Base-by-base conservation (phyloP, 1,284 basidiomycete genomes). In the Boletellus dicymbophilus region DNA sequence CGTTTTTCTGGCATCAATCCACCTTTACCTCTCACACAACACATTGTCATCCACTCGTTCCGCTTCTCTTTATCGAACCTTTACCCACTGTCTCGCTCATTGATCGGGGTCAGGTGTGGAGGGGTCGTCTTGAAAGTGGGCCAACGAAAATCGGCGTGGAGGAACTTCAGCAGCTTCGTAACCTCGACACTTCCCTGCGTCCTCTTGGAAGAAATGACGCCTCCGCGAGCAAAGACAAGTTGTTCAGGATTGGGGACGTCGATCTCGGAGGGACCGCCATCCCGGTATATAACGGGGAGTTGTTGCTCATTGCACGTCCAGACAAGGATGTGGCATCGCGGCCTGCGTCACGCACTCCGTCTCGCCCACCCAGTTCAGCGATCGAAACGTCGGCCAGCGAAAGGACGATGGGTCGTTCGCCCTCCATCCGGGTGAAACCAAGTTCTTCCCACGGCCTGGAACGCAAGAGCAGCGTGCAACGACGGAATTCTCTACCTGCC, bases 341-440 rank as follows among this genome's bases (percentile, higher is more conserved):
- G 4, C 80, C 85, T 4, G 67, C 78, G 3, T 87, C 85, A 2
- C 72, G 79, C 21, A 68, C 79, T 3, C 77, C 78, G 20, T 85
- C 85, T 12, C 72, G 87, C 31, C 85, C 85, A 6, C 78, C 84
- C 1, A 87, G 85, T 56, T 79, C 79, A 4, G 71, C 77, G 26
- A 61, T 74, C 8, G 82, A 83, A 38, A 59, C 65, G 42, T 46
- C 57, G 34, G 51, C 55, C 21, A 57, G 54, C 18, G 79, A 79
- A 20, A 77, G 75, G 51, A 49, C 70, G 6, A 61, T 88, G 16
- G 71, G 73, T 23, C 78, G 88, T 15, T 75, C 76, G 13, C 85
- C 87, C 0, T 89, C 87, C 6, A 88, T 91, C 46, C 81, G 89
- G 15, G 85, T 90, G 33, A 87, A 84, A 51, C 80, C 88, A 1